Base-by-base conservation (phyloP, 495 filamentous ascomycete species). In the Bacidia rubella region DNA sequence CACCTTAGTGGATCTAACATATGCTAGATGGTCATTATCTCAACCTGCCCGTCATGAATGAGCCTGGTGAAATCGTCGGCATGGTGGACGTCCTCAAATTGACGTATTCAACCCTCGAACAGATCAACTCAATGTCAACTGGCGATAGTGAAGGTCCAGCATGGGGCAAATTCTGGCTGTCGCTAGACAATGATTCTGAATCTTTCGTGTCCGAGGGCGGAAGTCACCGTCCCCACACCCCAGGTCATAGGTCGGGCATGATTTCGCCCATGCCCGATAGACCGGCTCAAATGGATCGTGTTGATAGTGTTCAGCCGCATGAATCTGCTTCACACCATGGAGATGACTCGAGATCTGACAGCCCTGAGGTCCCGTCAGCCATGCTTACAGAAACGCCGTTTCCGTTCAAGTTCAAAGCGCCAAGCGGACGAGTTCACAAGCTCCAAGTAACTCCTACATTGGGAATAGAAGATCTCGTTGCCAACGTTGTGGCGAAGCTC, bases 101-200 rank as follows among this genome's bases (percentile, higher is more conserved):
- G 59, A 98, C 92, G 29, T 98, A 98, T 67, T 90, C 92, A 29
- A 98, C 92, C 15, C 76, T 98, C 21, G 92, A 98, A 69, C 92
- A 85, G 79, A 86, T 87, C 65, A 85, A 86, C 64, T 76, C 77
- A 21, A 87, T 87, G 78, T 75, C 73, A 38, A 87, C 80, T 21
- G 75, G 75, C 24, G 90, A 98, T 62, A 87, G 80, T 58, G 92
- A 97, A 67, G 92, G 92, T 0, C 92, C 92, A 15, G 92, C 92
- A 12, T 98, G 92, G 92, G 95, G 96, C 71, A 97, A 96, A 70
- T 98, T 98, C 72, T 98, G 92, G 92, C 72, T 97, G 50, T 96
- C 92, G 2, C 79, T 98, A 57, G 90, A 96, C 67, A 82, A 93
- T 60, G 92, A 96, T 62, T 92, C 90, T 3, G 92, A 97, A 66